A percentile compares a stretch with the other conserved stretches of the same genome.
Evolutionary conservation across 108 stramenopile genomes (phyloP).

Genomic region (Aurantiochytrium sp.): DNA sequence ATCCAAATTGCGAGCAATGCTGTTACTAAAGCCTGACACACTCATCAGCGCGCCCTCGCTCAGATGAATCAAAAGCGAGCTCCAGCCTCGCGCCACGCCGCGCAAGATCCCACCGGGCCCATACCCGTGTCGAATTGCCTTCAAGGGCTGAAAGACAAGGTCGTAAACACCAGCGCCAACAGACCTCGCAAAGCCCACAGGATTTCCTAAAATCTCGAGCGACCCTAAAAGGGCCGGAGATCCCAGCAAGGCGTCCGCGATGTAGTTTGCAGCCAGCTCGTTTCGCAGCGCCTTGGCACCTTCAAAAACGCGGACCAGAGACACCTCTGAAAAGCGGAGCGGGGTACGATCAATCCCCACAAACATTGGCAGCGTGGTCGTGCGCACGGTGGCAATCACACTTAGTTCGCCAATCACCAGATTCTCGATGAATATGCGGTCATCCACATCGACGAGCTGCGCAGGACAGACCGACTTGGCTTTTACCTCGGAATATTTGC

Average conservation of each 20-base stretch:
- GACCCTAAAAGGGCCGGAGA: neutral
- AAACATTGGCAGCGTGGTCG: neutral
- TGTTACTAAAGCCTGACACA: neutral
- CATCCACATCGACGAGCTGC: neutral
- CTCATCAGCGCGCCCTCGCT: constrained; percentile 9
- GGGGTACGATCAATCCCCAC: constrained; percentile 12
- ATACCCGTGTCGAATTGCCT: constrained; percentile 12
- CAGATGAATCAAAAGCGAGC: neutral
- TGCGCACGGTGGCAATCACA: neutral
- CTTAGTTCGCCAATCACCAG: neutral
- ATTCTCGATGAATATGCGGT: neutral
- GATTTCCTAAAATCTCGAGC: neutral
- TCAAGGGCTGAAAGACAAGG: neutral
- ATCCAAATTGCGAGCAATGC: neutral
- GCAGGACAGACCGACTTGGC: neutral
- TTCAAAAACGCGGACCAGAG: neutral
- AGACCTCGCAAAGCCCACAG: neutral
- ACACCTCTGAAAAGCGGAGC: neutral
- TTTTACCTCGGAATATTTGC: too few species aligned
- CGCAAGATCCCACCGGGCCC: neutral
- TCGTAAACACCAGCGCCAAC: constrained; percentile 10
- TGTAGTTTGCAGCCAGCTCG: neutral
- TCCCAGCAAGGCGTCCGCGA: neutral
- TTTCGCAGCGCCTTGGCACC: neutral
- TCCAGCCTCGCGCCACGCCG: constrained; percentile 3